Percentiles rank a stretch among this genome's conserved stretches.
Conservation (phyloP, 306 rosid species). For the Trichosanthes cucumerina region DNA sequence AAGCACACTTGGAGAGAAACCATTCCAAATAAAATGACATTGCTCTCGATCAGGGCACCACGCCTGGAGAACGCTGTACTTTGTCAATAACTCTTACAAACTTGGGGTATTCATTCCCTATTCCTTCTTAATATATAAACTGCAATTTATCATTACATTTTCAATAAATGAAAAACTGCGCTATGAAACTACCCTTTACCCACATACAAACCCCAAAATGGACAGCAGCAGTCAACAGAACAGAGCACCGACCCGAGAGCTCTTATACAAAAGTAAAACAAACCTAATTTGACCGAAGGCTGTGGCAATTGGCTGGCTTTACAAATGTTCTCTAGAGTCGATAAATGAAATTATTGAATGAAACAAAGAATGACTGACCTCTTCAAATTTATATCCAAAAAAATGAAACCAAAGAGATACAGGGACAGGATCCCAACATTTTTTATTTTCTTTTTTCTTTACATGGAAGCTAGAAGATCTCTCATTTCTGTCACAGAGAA, state of each 20-base stretch:
- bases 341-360: background rate
- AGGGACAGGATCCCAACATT: background rate
- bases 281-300: background rate
- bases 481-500: conserved; percentile 55
- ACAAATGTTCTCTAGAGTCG: background rate
- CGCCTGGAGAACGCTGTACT: too few relatives aligned
- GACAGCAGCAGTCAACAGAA: background rate
- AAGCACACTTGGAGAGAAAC: too few relatives aligned
- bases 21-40: too few relatives aligned
- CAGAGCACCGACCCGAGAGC: background rate
- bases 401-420: background rate
- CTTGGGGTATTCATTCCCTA: background rate
- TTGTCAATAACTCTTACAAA: too few relatives aligned
- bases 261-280: background rate
- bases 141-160: background rate
- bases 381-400: background rate
- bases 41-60: too few relatives aligned
- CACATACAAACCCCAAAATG: background rate
- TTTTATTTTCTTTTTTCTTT: background rate
- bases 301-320: background rate
- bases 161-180: background rate
- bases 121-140: background rate
- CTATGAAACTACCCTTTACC: background rate
- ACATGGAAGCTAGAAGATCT: conserved; percentile 60
- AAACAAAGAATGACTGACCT: background rate